Evolutionary conservation across 768 basidiomycete species (phyloP), one percentile per base, ranked within the genome.

Genomic region (Rhizopogon vinicolor): DNA sequence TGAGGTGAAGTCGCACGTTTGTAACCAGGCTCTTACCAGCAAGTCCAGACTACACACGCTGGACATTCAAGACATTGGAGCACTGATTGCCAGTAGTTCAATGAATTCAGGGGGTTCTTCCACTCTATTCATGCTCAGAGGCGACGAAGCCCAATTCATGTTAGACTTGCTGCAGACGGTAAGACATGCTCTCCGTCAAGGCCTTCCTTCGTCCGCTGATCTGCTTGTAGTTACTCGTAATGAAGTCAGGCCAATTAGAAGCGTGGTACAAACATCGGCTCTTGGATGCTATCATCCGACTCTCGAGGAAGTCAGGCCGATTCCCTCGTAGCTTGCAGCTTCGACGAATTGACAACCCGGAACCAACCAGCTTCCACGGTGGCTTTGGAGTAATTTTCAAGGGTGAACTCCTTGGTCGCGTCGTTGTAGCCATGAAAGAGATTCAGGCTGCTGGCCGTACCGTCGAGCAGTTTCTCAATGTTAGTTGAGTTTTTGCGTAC

Each of bases 341-440:
- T 43, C 51, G 37, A 1, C 60, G 58, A 5, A 62, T 60, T 5
- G 59, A 61, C 5, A 46, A 60, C 35, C 43, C 57, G 6, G 18
- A 25, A 19, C 41, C 44, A 16, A 63, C 66, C 2, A 45, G 55
- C 6, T 58, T 62, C 9, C 57, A 57, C 31, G 72, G 72, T 37
- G 67, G 65, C 3, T 75, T 51, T 25, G 25, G 25, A 25, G 25
- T 4, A 25, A 25, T 4, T 25, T 71, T 62, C 49, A 62, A 64
- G 29, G 71, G 71, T 13, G 52, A 41, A 28, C 56, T 66, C 19
- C 63, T 54, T 2, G 67, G 60, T 18, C 68, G 59, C 51, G 50
- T 57, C 49, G 50, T 57, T 19, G 69, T 74, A 12, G 71, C 69
- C 3, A 49, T 74, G 49, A 72, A 72, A 50, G 25, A 66, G 16